Evolutionary conservation across 2,329 filamentous ascomycete genomes (phyloP), one percentile per base, ranked within the genome.

Genomic region (Aspergillus candidus): DNA sequence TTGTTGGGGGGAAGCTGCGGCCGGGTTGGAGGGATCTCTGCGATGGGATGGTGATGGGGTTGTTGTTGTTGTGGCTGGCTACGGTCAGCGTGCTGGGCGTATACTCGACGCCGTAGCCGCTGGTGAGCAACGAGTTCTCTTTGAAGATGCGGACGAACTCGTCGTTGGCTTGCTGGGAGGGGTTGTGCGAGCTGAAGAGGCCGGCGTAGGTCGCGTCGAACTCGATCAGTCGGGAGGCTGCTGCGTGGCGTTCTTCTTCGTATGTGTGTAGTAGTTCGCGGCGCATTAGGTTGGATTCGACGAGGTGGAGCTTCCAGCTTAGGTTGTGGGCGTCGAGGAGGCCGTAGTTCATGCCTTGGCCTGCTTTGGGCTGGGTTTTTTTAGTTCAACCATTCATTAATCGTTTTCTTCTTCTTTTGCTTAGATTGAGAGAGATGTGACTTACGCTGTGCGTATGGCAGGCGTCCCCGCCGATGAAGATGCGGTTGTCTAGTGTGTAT

Each of bases 401-500:
- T 15, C 4, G 15, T 3, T 4, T 22, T 5, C 22, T 27, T 27
- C 10, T 27, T 27, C 3, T 2, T 10, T 27, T 10, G 6, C 22
- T 27, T 27, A 6, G 18, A 18, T 7, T 10, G 22, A 10, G 22
- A 27, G 2, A 27, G 22, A 15, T 15, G 15, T 27, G 22, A 10
- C 22, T 27, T 27, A 27, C 22, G 22, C 22, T 27, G 22, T 27
- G 22, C 22, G 22, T 27, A 40, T 59, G 58, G 35, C 54, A 56
- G 34, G 57, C 57, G 27, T 60, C 58, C 37, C 57, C 54, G 11
- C 54, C 58, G 2, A 53, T 54, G 47, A 55, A 59, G 35, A 57
- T 44, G 10, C 51, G 52, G 11, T 53, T 56, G 15, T 55, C 48
- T 6, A 27, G 22, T 10, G 22, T 10, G 22, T 17, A 37, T 11